Evolutionary conservation across 192 early-diverging fungal species (phyloP), one percentile per base, ranked within the genome.

Genomic region (Entophlyctis luteolus): DNA sequence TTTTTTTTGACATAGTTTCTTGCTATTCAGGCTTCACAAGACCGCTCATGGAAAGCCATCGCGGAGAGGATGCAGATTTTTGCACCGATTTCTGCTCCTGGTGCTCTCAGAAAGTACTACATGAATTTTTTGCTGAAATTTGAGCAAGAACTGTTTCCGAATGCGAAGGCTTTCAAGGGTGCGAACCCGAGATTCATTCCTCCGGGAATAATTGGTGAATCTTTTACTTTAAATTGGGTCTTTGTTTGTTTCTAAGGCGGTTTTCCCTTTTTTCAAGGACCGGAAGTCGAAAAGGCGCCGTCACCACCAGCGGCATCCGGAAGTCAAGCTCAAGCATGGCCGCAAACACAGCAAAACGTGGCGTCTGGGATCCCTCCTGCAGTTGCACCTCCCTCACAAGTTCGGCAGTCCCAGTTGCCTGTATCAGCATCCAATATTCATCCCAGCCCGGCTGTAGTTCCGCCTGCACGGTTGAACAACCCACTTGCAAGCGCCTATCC

Each of bases 141-240:
- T 31, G 62, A 63, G 36, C 14, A 49, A 50, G 62, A 63, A 63
- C 6, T 49, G 8, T 63, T 27, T 50, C 62, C 62, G 6, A 50
- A 63, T 33, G 62, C 62, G 12, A 34, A 31, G 31, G 48, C 48
- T 50, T 63, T 50, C 25, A 63, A 63, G 35, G 62, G 62, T 16
- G 62, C 48, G 8, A 63, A 63, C 35, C 62, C 62, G 14, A 12
- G 62, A n/a, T 63, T 48, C 28, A 63, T 63, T 50, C 62, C 62
- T 2, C 62, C 62, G 27, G 62, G 62, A 49, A 63, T 63, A 14
- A 49, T 63, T 33, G 62, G 62, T 48, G 10, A 27, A 10, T 46
- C 2, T 2, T 46, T 2, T n/a, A n/a, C n/a, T n/a, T n/a, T n/a
- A n/a, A n/a, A n/a, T n/a, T n/a, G n/a, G n/a, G n/a, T n/a, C n/a